phyloP scores from a whole-genome alignment of 2,329 filamentous ascomycete species.

The Penicillium sp. region DNA sequence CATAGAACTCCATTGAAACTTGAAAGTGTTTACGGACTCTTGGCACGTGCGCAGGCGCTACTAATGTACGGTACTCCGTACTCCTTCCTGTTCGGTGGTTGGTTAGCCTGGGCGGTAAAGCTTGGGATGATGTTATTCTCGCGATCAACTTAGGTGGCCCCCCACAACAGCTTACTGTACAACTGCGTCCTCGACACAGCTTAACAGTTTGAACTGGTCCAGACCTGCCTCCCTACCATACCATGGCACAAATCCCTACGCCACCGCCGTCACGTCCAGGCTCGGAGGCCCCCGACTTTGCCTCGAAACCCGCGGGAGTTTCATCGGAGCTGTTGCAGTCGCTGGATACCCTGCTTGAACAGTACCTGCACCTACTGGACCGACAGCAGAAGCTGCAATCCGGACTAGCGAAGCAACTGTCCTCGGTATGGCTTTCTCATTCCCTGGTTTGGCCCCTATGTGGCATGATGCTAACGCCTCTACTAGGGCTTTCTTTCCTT shows the following conservation, averaged over 20 bases:
- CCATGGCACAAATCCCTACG: constrained; percentile 38
- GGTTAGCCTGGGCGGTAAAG: too few relatives aligned
- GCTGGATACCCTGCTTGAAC: constrained; percentile 45
- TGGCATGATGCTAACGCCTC: constrained; percentile 22
- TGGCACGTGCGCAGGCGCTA: too few relatives aligned
- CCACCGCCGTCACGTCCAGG: constrained; percentile 36
- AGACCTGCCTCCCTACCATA: background rate
- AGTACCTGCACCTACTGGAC: constrained; percentile 47
- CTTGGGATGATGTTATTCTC: too few relatives aligned
- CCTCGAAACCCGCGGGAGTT: constrained; percentile 21
- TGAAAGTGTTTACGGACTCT: too few relatives aligned
- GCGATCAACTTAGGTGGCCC: too few relatives aligned
- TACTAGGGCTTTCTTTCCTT: constrained; percentile 51
- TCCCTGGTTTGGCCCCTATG: background rate
- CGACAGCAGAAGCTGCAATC: constrained; percentile 44
- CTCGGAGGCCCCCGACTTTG: constrained; percentile 29
- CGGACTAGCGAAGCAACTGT: constrained; percentile 39
- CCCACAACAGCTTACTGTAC: too few relatives aligned
- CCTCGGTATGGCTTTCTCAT: constrained; percentile 36
- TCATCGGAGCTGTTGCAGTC: constrained; percentile 32
- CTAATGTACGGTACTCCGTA: too few relatives aligned
- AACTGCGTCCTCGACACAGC: too few relatives aligned
- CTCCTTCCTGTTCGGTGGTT: too few relatives aligned
- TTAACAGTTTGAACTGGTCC: too few relatives aligned
- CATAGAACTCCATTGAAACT: too few relatives aligned